Percentiles rank a stretch among this genome's conserved stretches.
Evolutionary conservation across 495 filamentous ascomycete species (phyloP).

Genomic region (Trichodelitschia bisporula): DNA sequence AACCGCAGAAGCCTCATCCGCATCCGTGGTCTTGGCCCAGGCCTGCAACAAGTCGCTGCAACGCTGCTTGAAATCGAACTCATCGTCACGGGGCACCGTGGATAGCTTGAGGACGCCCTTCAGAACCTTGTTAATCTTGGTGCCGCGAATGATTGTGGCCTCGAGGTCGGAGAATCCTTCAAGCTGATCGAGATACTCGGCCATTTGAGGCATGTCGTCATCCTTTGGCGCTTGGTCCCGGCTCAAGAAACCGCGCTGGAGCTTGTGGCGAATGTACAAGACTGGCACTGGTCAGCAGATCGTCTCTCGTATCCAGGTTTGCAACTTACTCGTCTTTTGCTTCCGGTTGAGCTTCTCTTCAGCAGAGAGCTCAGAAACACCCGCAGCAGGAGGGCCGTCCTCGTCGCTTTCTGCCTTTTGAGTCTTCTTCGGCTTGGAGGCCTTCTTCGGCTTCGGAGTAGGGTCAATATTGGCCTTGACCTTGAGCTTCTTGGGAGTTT

Average conservation of each 20-base stretch:
- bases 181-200: slow-evolving; percentile 51
- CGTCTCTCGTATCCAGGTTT: too few relatives aligned
- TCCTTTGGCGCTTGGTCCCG: slow-evolving; percentile 58
- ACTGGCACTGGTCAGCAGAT: slow-evolving; percentile 22
- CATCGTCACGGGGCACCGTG: slow-evolving; percentile 56
- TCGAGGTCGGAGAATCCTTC: slow-evolving; percentile 61
- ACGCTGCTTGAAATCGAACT: slow-evolving; percentile 58
- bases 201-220: slow-evolving; percentile 68
- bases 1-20: background rate
- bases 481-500: slow-evolving; percentile 23
- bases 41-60: background rate
- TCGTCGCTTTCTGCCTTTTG: slow-evolving; percentile 41
- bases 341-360: slow-evolving; percentile 17
- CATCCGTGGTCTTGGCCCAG: background rate
- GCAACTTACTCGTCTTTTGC: too few relatives aligned
- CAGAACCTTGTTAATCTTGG: slow-evolving; percentile 83
- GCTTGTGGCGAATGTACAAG: slow-evolving; percentile 64
- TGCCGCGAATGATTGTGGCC: slow-evolving; percentile 45
- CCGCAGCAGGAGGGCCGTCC: slow-evolving; percentile 27
- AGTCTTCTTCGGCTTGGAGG: slow-evolving; percentile 24
- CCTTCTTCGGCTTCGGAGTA: slow-evolving; percentile 21
- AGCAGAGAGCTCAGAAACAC: slow-evolving; percentile 21
- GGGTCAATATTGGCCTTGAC: slow-evolving; percentile 18
- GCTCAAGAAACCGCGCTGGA: slow-evolving; percentile 76
- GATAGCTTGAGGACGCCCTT: slow-evolving; percentile 64